Base-by-base conservation (phyloP, 768 basidiomycete genomes). In the Gloeophyllum trabeum region DNA sequence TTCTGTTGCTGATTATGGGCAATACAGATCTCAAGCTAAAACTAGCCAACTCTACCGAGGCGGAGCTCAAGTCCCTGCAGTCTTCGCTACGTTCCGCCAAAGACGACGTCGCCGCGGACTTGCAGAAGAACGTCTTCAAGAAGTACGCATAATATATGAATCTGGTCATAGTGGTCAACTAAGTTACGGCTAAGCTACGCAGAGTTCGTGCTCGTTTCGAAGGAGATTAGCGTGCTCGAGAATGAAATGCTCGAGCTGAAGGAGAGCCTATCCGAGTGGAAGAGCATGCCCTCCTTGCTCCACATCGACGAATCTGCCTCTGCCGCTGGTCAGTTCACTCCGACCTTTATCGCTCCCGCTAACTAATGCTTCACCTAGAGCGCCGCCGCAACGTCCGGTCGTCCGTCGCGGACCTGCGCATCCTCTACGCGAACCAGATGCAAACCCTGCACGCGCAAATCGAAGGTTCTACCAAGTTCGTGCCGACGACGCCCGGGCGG, bases 221-320 rank as follows among this genome's bases (percentile, higher is more conserved):
- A 98, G 56, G 96, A 98, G 62, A 94, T 99, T 42, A 82, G 86
- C 21, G 82, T 87, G 1, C 75, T 99, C 21, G 96, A 99, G 66
- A 93, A 92, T 54, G 93, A 97, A 59, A 88, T 98, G 84, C 73
- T 97, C 23, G 93, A 98, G 54, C 76, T 99, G 58, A 97, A 96
- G 59, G 90, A 93, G 43, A 75, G 85, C 4, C 70, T 98, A 3
- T 81, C 86, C 10, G 96, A 99, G 55, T 98, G 93, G 84, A 92
- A 93, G 60, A 79, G 79, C 43, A 91, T 98, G 75, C 94, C 96
- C 0, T 88, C 91, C 5, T 71, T 90, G 16, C 70, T 99, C 14
- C 89, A 93, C 49, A 83, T 97, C 44, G 86, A 90, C 40, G 90
- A 85, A 54, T 80, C 79, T 13, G 76, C 79, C 28, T 79, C 76